A percentile compares a stretch with the other conserved stretches of the same genome.
phyloP scores from a whole-genome alignment of 140 eudicot species.

The Ambrosia hybrid region DNA sequence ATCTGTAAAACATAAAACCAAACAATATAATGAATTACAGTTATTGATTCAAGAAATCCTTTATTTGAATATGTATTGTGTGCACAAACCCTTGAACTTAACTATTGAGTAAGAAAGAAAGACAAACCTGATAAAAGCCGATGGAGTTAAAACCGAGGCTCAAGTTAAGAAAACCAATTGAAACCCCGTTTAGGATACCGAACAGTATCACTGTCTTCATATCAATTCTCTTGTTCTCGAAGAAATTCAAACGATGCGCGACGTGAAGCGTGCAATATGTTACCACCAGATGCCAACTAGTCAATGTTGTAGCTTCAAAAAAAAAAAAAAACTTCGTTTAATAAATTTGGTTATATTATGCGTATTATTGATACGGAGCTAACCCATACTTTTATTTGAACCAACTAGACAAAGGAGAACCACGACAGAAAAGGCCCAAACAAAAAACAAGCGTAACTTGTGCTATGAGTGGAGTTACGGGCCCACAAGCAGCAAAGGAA shows the following conservation, averaged over 20 bases:
- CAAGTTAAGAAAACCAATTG: slow-evolving; percentile 91
- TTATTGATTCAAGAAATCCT: neutral
- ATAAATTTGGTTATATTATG: neutral
- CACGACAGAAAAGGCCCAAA: neutral
- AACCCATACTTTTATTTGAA: no score
- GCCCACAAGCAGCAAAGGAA: neutral
- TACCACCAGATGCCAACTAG: slow-evolving; percentile 98
- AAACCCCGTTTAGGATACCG: slow-evolving; percentile 83
- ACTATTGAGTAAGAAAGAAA: neutral
- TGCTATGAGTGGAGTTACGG: neutral
- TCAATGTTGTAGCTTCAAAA: slow-evolving; percentile 85
- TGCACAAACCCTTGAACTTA: neutral
- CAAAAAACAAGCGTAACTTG: neutral
- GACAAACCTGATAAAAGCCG: slow-evolving; percentile 82
- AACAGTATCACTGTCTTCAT: slow-evolving; percentile 75
- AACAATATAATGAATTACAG: neutral
- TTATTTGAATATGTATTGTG: neutral
- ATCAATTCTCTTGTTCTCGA: slow-evolving; percentile 79
- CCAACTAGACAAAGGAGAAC: no score
- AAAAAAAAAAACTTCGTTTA: slow-evolving; percentile 2
- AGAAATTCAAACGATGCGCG: slow-evolving; percentile 76
- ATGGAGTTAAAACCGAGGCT: slow-evolving; percentile 96
- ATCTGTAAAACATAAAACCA: slow-evolving; percentile 45
- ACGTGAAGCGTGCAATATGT: slow-evolving; percentile 89
- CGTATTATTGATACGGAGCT: no score